Evolutionary conservation across 1,284 basidiomycete genomes (phyloP), one percentile per base, ranked within the genome.

Genomic region (Tetrapyrgos nigripes): DNA sequence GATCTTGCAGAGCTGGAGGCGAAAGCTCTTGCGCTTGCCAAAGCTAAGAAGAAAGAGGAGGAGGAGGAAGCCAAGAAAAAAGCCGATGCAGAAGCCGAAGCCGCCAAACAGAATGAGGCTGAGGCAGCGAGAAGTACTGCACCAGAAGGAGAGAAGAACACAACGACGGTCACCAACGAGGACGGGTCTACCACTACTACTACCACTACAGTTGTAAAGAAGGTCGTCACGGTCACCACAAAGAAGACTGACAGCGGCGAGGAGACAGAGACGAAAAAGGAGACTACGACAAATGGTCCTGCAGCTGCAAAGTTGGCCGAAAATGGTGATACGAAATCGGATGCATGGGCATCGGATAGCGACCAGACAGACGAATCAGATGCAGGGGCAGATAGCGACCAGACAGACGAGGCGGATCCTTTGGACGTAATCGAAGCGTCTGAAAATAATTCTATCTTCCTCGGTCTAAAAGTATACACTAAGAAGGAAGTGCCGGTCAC

Each of bases 1-100:
- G 75, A 76, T 55, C 70, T 81, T 23, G 62, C 70, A 13, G 27
- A 52, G 24, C 50, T 52, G 6, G 50, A 52, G 33, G 35, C 58
- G 46, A 62, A 62, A 31, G 61, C 56, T 3, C 43, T 55, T 23
- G 57, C n/a, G 4, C 31, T 55, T 21, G 58, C 63, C 35, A 65
- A 67, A 64, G 61, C 43, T 46, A 53, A 55, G 57, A 61, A 46
- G 45, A 60, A 63, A 27, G 52, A 62, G 44, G 62, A 63, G 4
- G 50, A 62, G 21, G 57, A 61, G 33, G 46, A 61, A 47, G 43
- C 55, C 23, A 50, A 50, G 31, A 24, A 50, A 48, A 47, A 47
- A n/a, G 26, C 31, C 52, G 52, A 53, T 35, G 53, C 49, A 13
- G 55, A 26, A 26, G n/a, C 43, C 14, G 57, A 28, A 31, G 28